A percentile compares a stretch with the other conserved stretches of the same genome.
These are phyloP conservation scores for Podaxis mareebaensis DNA, from an alignment of 768 basidiomycete species.

Conservation along the genomic window DNA sequence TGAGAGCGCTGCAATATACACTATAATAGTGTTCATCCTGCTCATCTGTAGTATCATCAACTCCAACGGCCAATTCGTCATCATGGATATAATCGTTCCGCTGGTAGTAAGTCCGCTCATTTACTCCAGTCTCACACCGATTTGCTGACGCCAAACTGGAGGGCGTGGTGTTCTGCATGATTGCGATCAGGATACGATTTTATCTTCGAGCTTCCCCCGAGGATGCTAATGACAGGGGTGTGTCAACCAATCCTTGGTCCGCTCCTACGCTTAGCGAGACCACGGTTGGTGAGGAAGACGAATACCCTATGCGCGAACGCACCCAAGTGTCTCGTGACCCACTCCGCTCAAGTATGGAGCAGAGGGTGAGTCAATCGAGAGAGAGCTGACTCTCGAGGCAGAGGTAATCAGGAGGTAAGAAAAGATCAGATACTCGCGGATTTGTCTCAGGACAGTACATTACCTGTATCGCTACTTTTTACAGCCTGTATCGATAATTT, in stretches of 20 bases:
- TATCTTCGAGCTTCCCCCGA: not conserved
- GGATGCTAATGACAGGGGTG: not conserved
- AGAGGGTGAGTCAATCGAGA: too few relatives aligned
- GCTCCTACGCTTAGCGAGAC: conserved; percentile 27
- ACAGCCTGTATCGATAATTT: too few relatives aligned
- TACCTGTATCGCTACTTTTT: too few relatives aligned
- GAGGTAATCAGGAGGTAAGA: too few relatives aligned
- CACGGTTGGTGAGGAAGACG: conserved; percentile 23
- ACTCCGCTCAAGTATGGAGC: too few relatives aligned
- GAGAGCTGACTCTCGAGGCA: too few relatives aligned
- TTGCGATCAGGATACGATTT: conserved; percentile 4
- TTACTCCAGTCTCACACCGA: not conserved
- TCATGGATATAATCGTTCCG: conserved; percentile 7
- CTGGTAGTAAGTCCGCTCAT: not conserved
- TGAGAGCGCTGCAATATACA: conserved; percentile 10
- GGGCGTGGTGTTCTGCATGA: conserved; percentile 10
- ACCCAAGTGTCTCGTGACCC: not conserved
- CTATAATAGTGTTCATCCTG: conserved; percentile 3
- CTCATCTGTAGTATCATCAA: not conserved
- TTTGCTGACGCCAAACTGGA: not conserved
- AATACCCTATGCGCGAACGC: not conserved
- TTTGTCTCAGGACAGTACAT: too few relatives aligned
- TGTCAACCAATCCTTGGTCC: conserved; percentile 16
- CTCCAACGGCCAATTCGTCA: conserved; percentile 6
- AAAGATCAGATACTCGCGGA: too few relatives aligned